Evolutionary conservation across 192 early-diverging fungal species (phyloP), one percentile per base, ranked within the genome.

Genomic region (Phycomyces nitens): DNA sequence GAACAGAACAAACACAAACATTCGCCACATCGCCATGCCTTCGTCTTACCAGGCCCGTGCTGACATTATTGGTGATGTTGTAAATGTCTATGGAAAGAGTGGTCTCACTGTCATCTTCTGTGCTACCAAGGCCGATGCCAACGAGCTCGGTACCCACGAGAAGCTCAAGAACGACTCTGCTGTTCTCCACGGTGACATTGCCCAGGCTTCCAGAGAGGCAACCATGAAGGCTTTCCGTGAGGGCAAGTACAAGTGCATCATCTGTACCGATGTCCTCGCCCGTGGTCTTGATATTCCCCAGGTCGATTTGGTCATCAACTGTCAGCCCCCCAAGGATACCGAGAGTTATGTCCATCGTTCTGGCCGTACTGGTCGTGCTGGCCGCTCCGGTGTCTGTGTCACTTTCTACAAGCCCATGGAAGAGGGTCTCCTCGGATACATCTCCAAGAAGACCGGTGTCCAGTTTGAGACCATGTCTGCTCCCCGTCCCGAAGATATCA

Each of bases 251-350:
- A 80, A 79, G 63, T 88, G 84, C 68, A 88, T 97, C 56, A 88
- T 98, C 38, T 90, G 92, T 70, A 97, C 96, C 3, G 96, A 98
- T 74, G 96, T 98, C 21, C 85, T 90, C 40, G 95, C 94, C 26
- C 92, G 96, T 76, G 96, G 96, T 66, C 82, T 97, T 62, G 94
- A 97, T 82, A 95, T 98, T 66, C 93, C 93, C 43, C 90, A 94
- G 79, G 93, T 97, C 52, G 96, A 97, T 82, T 78, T 98, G 40
- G 96, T 98, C 20, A 92, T 98, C 81, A 97, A 98, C 79, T 88
- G 88, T 67, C 93, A 97, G 66, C 95, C 94, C 49, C 95, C 94
- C 60, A 84, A 85, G 72, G 95, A 98, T 73, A 82, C 94, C 20
- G 94, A 98, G 70, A 86, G 89, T 21, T 98, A 97, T 71, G 92